Conservation (phyloP, 768 basidiomycete genomes). For the Suillus variegatus region DNA sequence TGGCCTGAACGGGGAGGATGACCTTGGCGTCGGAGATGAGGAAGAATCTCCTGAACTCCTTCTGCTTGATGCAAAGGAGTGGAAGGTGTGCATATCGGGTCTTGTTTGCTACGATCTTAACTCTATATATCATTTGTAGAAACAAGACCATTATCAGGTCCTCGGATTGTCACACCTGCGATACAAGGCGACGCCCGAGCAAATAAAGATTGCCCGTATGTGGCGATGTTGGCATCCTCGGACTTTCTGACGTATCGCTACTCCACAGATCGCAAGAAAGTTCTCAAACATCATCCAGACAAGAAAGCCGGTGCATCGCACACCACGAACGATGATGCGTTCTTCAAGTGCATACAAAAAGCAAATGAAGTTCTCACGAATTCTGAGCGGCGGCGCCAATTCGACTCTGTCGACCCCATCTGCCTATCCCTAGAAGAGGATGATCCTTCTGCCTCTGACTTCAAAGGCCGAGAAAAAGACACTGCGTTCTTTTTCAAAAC, state of each 20-base stretch:
- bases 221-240: constrained; percentile 17
- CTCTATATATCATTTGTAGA: constrained; percentile 43
- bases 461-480: constrained; percentile 52
- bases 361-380: constrained; percentile 93
- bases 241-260: neutral
- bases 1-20: constrained; percentile 63
- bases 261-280: constrained; percentile 88
- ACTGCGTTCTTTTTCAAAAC: constrained; percentile 67
- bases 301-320: constrained; percentile 82
- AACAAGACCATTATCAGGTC: constrained; percentile 98
- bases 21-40: constrained; percentile 93
- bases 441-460: constrained; percentile 62
- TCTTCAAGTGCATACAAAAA: constrained; percentile 99
- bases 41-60: constrained; percentile 72
- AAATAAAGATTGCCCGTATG: constrained; percentile 96
- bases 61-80: constrained; percentile 91
- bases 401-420: constrained; percentile 91
- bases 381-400: constrained; percentile 86
- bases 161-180: constrained; percentile 91
- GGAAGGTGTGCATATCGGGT: constrained; percentile 70
- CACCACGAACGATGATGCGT: constrained; percentile 93
- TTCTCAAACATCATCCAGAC: constrained; percentile 98
- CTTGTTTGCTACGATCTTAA: constrained; percentile 1
- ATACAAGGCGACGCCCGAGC: constrained; percentile 82
- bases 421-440: constrained; percentile 77